Percentiles rank a stretch among this genome's conserved stretches.
Evolutionary conservation across 768 basidiomycete genomes (phyloP).

Genomic region (Mycena chlorophos): DNA sequence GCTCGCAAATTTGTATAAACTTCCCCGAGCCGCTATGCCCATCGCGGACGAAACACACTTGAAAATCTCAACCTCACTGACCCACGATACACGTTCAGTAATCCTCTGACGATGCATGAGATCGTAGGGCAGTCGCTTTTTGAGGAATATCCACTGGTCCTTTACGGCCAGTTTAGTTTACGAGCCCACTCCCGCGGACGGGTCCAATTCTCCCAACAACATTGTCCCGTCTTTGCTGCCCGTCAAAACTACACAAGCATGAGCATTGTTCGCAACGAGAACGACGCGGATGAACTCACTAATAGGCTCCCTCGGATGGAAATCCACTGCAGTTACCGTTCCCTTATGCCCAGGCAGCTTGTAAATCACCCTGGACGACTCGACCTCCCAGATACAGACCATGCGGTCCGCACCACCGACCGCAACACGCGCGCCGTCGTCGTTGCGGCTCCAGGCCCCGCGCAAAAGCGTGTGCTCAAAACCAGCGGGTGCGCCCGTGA

Average conservation of each 20-base stretch:
- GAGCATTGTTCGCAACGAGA: not conserved
- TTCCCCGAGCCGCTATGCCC: too few species aligned
- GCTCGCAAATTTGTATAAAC: too few species aligned
- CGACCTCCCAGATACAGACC: constrained; percentile 86
- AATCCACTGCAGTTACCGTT: constrained; percentile 92
- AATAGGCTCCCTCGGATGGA: constrained; percentile 95
- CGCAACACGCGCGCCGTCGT: constrained; percentile 77
- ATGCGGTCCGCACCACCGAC: constrained; percentile 90
- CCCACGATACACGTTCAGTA: too few species aligned
- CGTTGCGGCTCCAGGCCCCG: constrained; percentile 86
- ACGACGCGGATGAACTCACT: constrained; percentile 50
- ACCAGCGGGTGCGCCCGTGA: constrained; percentile 87
- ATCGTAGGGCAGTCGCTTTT: too few species aligned
- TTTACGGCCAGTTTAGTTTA: too few species aligned
- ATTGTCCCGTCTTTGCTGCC: constrained; percentile 92
- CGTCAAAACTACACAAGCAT: constrained; percentile 66
- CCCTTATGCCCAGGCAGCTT: constrained; percentile 98
- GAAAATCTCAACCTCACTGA: too few species aligned
- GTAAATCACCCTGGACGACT: constrained; percentile 72
- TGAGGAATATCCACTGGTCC: too few species aligned
- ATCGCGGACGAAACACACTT: too few species aligned
- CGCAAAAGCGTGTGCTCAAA: constrained; percentile 87
- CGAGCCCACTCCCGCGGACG: constrained; percentile 41
- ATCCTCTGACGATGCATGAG: too few species aligned
- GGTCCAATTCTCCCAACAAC: constrained; percentile 89